A percentile compares a stretch with the other conserved stretches of the same genome.
Evolutionary conservation across 1,284 basidiomycete genomes (phyloP).

Genomic region (Ganoderma resinaceum): DNA sequence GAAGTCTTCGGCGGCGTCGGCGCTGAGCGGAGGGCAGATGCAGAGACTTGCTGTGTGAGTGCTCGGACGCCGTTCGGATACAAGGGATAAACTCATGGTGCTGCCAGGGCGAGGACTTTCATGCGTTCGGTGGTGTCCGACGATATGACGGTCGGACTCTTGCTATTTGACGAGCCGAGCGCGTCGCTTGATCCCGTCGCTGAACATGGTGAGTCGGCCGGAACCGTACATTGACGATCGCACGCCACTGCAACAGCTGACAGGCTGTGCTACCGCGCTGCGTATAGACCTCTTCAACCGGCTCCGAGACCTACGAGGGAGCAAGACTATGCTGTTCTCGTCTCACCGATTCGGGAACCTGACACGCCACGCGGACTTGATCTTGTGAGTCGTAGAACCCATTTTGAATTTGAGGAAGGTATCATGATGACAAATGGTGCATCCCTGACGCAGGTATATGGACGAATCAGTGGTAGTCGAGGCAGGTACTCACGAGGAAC

Average conservation of each 20-base stretch:
- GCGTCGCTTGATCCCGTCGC: constrained; percentile 76
- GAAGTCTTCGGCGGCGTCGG: constrained; percentile 47
- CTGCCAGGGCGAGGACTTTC: constrained; percentile 70
- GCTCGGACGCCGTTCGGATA: background rate
- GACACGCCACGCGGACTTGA: constrained; percentile 66
- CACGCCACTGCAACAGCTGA: background rate
- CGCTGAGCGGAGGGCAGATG: constrained; percentile 78
- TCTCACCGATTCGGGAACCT: constrained; percentile 75
- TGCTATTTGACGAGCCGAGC: constrained; percentile 82
- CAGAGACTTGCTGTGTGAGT: constrained; percentile 77
- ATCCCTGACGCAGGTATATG: constrained; percentile 53
- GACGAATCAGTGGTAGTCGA: constrained; percentile 58
- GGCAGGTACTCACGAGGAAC: constrained; percentile 54
- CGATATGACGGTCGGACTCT: constrained; percentile 58
- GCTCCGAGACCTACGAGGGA: constrained; percentile 55
- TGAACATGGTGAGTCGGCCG: constrained; percentile 60
- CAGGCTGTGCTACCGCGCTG: background rate
- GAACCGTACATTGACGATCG: background rate
- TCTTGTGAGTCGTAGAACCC: constrained; percentile 50
- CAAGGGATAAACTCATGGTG: background rate
- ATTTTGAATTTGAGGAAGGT: background rate
- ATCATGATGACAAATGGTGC: background rate
- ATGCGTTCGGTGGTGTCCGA: constrained; percentile 72
- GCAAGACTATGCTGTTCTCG: constrained; percentile 72
- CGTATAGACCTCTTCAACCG: constrained; percentile 62